phyloP scores from a whole-genome alignment of 148 eudicot species.

The Pharnaceum exiguum region DNA sequence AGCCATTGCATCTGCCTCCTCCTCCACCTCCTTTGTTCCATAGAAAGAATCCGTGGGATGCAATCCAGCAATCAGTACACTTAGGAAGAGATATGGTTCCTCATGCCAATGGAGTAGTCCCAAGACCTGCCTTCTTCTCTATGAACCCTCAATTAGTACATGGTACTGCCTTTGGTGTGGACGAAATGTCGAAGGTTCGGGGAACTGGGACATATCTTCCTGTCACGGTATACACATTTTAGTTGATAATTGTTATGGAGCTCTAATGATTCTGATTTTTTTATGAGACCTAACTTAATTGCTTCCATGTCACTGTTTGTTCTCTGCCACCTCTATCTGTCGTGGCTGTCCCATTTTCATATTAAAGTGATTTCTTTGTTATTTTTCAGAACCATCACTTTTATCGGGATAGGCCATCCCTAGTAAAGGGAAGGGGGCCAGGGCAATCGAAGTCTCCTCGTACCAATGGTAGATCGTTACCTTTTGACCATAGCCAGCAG shows the following conservation, averaged over 20 bases:
- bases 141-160: slow-evolving; percentile 34
- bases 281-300: background rate
- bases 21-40: slow-evolving; percentile 27
- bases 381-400: slow-evolving; percentile 52
- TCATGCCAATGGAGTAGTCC: slow-evolving; percentile 48
- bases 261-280: background rate
- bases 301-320: background rate
- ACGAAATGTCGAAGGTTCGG: slow-evolving; percentile 54
- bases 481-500: slow-evolving; percentile 28
- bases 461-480: slow-evolving; percentile 36
- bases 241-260: background rate
- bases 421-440: slow-evolving; percentile 43
- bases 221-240: slow-evolving; percentile 42
- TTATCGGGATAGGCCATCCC: slow-evolving; percentile 35
- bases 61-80: slow-evolving; percentile 26
- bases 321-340: background rate
- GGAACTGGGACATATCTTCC: slow-evolving; percentile 88
- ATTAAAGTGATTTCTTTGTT: slow-evolving; percentile 6
- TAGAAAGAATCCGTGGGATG: slow-evolving; percentile 45
- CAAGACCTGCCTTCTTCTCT: slow-evolving; percentile 38
- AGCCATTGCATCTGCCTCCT: slow-evolving; percentile 30
- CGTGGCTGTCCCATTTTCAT: background rate
- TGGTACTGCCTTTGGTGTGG: slow-evolving; percentile 37
- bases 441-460: slow-evolving; percentile 48
- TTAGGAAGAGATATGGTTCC: slow-evolving; percentile 43